phyloP scores from a whole-genome alignment of 108 stramenopile genomes.

The Cyclotella distinguenda region DNA sequence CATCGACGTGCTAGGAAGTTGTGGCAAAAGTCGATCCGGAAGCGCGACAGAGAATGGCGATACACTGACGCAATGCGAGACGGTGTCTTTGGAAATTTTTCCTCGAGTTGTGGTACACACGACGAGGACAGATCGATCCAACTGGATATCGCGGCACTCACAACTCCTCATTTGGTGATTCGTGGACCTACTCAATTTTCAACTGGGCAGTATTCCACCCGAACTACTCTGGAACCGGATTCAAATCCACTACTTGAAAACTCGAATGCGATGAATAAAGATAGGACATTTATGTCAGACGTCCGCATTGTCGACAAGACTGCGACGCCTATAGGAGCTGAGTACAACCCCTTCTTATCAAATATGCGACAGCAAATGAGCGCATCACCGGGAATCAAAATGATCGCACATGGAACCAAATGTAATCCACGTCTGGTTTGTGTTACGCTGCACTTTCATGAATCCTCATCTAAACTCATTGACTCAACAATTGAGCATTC shows the following conservation, averaged over 20 bases:
- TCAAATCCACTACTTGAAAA: no score
- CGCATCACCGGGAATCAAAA: constrained; percentile 14
- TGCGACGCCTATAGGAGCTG: no score
- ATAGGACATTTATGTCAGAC: neutral
- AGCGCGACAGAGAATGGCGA: no score
- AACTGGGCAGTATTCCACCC: no score
- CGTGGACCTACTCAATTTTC: no score
- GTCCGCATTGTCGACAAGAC: neutral
- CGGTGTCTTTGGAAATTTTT: neutral
- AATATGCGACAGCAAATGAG: neutral
- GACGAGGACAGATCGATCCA: no score
- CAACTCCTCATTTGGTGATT: no score
- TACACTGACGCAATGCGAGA: neutral
- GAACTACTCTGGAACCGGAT: no score
- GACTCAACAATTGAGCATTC: constrained; percentile 7
- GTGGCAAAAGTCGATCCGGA: neutral
- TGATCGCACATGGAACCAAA: constrained; percentile 35
- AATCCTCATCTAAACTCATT: neutral
- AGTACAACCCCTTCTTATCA: neutral
- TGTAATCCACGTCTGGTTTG: constrained; percentile 26
- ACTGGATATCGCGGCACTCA: no score
- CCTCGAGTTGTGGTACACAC: no score
- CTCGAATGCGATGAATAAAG: no score
- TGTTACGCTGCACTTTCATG: constrained; percentile 19
- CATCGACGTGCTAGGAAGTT: constrained; percentile 9